Conservation (phyloP, 23 red algal genomes). For the Gracilaria vermiculophylla region DNA sequence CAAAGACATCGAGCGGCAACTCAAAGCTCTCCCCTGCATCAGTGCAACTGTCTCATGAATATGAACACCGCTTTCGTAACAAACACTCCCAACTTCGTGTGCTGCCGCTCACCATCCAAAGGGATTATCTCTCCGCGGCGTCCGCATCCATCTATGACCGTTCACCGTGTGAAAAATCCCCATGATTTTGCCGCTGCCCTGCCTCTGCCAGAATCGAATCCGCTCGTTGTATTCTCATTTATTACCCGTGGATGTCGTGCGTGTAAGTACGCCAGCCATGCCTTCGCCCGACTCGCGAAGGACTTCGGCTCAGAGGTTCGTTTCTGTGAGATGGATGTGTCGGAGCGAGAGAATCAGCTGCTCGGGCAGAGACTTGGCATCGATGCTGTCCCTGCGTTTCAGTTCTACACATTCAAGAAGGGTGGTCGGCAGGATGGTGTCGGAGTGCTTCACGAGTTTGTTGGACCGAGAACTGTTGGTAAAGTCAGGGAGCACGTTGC, state of each 20-base stretch:
- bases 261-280: constrained; percentile 37
- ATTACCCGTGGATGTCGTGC: constrained; percentile 27
- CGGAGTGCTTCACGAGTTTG: constrained; percentile 39
- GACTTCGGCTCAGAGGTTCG: constrained; percentile 15
- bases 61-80: neutral
- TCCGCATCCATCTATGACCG: constrained; percentile 10
- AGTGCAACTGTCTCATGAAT: neutral
- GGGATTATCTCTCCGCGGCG: neutral
- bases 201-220: neutral
- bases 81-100: neutral
- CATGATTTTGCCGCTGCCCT: constrained; percentile 29
- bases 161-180: constrained; percentile 24
- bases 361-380: constrained; percentile 27
- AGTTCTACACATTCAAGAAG: constrained; percentile 46
- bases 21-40: no score
- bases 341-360: constrained; percentile 16
- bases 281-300: constrained; percentile 23
- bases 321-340: constrained; percentile 51
- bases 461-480: constrained; percentile 30
- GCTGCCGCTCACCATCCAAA: neutral
- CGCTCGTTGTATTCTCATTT: constrained; percentile 37
- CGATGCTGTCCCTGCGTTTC: constrained; percentile 27
- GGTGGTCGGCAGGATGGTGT: neutral
- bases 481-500: constrained; percentile 23
- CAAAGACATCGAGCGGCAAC: no score